These are phyloP conservation scores for Rutstroemia sp. DNA, from an alignment of 2,329 filamentous ascomycete genomes.

Conservation along the genomic window DNA sequence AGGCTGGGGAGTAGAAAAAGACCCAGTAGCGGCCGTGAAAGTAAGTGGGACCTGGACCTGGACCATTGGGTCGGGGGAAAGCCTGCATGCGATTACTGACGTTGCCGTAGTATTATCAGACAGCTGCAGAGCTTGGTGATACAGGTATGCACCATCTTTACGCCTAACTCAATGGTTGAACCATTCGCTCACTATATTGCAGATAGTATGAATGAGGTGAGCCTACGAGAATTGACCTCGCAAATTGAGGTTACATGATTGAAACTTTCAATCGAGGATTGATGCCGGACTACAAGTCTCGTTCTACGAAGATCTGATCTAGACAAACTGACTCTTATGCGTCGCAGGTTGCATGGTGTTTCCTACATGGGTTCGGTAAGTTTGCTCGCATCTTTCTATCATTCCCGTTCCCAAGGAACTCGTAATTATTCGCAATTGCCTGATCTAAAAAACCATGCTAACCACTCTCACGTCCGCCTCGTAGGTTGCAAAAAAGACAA, in stretches of 20 bases:
- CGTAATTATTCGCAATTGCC: neutral
- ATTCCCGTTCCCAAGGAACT: neutral
- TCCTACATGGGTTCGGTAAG: slow-evolving; percentile 81
- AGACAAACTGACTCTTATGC: slow-evolving; percentile 1
- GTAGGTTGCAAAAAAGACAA: slow-evolving; percentile 81
- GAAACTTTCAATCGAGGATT: neutral
- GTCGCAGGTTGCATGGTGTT: slow-evolving; percentile 66
- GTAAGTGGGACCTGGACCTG: slow-evolving; percentile 34
- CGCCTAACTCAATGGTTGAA: slow-evolving; percentile 11
- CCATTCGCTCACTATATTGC: slow-evolving; percentile 23
- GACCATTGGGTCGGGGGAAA: slow-evolving; percentile 21
- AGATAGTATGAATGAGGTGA: slow-evolving; percentile 94
- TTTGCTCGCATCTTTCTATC: neutral
- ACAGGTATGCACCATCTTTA: slow-evolving; percentile 45
- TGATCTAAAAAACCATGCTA: no score
- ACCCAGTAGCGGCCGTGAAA: slow-evolving; percentile 75
- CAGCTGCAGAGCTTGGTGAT: slow-evolving; percentile 91
- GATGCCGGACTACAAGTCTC: neutral
- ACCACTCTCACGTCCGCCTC: slow-evolving; percentile 1
- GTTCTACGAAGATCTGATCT: slow-evolving; percentile 8
- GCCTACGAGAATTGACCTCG: neutral
- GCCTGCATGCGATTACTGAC: slow-evolving; percentile 19
- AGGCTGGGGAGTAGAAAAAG: slow-evolving; percentile 76
- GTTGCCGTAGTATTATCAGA: slow-evolving; percentile 79
- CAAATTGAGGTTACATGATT: neutral